Conservation (phyloP, 2,329 filamentous ascomycete species). For the Ciborinia camelliae region DNA sequence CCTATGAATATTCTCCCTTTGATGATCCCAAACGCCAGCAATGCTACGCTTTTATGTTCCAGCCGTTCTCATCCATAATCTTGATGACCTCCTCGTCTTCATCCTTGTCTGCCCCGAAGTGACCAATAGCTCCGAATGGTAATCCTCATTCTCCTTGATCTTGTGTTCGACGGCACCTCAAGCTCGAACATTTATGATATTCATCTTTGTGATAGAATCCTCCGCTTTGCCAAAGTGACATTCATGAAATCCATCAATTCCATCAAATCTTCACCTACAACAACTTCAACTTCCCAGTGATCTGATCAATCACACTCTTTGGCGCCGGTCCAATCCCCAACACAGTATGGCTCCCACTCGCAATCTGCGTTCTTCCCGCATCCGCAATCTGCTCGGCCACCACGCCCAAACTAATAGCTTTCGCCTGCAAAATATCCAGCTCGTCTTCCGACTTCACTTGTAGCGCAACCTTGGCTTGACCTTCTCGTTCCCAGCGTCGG, state of each 20-base stretch:
- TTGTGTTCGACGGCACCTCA: not conserved
- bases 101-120: not conserved
- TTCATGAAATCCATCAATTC: not conserved
- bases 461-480: conserved; percentile 91
- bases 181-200: not conserved
- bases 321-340: conserved; percentile 80
- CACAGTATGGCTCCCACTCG: conserved; percentile 86
- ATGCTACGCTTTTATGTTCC: not conserved
- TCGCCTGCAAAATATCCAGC: conserved; percentile 67
- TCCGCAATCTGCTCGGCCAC: conserved; percentile 90
- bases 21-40: not conserved
- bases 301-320: conserved; percentile 78
- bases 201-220: not conserved
- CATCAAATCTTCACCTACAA: conserved; percentile 49
- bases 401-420: conserved; percentile 77
- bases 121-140: not conserved
- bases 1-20: not conserved
- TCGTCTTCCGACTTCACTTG: conserved; percentile 87
- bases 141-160: not conserved
- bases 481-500: conserved; percentile 76
- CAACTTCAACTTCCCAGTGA: conserved; percentile 82
- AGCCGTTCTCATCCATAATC: not conserved
- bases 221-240: too few relatives aligned
- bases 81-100: not conserved
- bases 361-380: conserved; percentile 96